Evolutionary conservation across 2,329 filamentous ascomycete genomes (phyloP), one percentile per base, ranked within the genome.

Genomic region (Zelopaecilomyces penicillatus): DNA sequence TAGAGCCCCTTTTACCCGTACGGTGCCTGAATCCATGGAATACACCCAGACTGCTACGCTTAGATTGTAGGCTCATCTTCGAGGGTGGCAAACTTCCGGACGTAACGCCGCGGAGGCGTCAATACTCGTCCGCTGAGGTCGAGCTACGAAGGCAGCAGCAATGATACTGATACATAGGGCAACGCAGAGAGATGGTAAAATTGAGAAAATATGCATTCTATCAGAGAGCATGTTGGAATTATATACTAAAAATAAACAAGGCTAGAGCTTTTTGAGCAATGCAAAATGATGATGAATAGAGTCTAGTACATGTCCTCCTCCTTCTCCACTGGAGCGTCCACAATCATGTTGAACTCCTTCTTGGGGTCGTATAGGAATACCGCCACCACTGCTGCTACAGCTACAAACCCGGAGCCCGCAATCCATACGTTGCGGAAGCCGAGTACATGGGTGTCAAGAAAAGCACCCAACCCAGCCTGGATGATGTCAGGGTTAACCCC

Each of bases 321-420:
- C 42, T 62, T 60, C 48, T 66, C 64, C 3, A 61, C 54, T 2
- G 64, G 64, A 12, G 57, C 58, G 45, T 67, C 64, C 30, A 66
- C 63, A 32, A 57, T 58, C 51, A 58, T 64, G 45, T 63, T 66
- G 50, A 66, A 65, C 37, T 65, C 63, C 42, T 59, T 56, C 12
- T 49, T 54, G 1, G 58, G 61, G 39, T 67, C 63, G 8, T 59
- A 47, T 5, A 67, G 45, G 40, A 51, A 49, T 5, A 37, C 37
- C 9, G 44, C 37, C 2, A 43, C 35, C n/a, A 51, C 12, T 2
- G 54, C 52, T 9, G 60, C 61, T 10, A 62, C 30, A 19, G 53
- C 59, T 3, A 54, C 48, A 36, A 65, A 61, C 33, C 47, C 54
- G 4, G 47, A 51, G 4, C 49, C 60, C 35, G 63, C 50, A 28